Evolutionary conservation across 305 asterid genomes (phyloP).

Genomic region (Fraxinus albicans): DNA sequence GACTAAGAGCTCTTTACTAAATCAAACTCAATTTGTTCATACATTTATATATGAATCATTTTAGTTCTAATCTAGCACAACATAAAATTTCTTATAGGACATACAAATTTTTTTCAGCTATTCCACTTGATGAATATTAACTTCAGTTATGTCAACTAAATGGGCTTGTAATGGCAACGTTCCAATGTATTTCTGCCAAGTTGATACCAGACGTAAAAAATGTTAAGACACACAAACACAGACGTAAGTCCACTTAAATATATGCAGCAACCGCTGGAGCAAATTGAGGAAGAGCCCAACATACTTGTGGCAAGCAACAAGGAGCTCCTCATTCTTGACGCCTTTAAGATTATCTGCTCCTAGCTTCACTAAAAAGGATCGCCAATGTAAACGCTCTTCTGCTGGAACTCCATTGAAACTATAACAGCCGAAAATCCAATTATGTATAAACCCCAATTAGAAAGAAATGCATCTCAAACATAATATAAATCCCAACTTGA

Average conservation of each 20-base stretch:
- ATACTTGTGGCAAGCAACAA: conserved; percentile 96
- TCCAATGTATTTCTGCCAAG: background rate
- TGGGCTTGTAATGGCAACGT: background rate
- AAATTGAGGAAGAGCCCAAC: conserved; percentile 8
- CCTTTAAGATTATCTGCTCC: conserved; percentile 94
- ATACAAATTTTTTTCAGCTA: background rate
- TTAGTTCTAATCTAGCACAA: background rate
- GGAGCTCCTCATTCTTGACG: conserved; percentile 89
- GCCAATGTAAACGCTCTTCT: conserved; percentile 95
- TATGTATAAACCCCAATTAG: background rate
- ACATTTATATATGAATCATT: background rate
- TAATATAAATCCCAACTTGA: background rate
- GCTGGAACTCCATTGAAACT: conserved; percentile 98
- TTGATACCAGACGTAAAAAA: background rate
- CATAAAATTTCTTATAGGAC: background rate
- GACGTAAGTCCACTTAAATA: background rate
- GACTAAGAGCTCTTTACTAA: background rate
- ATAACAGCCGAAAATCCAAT: conserved; percentile 25
- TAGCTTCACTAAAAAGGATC: conserved; percentile 83
- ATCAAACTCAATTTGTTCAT: background rate
- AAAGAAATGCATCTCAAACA: background rate
- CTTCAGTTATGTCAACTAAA: background rate
- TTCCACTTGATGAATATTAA: background rate
- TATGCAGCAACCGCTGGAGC: background rate
- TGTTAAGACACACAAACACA: background rate